Conservation (phyloP, 106 monocot genomes). For the Posidonia australis region DNA sequence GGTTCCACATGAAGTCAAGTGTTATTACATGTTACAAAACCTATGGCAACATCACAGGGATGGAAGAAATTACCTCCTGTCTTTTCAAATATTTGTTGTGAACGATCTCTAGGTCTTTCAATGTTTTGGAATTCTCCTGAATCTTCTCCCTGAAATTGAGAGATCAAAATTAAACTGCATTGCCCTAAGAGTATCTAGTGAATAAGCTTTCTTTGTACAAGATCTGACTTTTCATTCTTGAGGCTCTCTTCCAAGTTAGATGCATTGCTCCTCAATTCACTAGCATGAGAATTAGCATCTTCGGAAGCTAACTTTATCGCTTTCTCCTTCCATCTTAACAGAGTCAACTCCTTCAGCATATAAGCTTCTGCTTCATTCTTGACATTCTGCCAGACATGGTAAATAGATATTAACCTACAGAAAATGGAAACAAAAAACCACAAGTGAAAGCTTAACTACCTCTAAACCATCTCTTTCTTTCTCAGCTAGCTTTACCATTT, state of each 20-base stretch:
- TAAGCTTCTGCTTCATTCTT: slow-evolving; percentile 92
- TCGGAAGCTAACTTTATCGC: slow-evolving; percentile 68
- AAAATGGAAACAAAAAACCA: slow-evolving; percentile 1
- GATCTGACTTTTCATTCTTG: slow-evolving; percentile 55
- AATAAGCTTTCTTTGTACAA: not conserved
- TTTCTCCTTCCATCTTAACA: slow-evolving; percentile 88
- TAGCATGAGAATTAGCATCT: slow-evolving; percentile 45
- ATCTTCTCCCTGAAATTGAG: slow-evolving; percentile 51
- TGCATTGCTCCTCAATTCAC: slow-evolving; percentile 43
- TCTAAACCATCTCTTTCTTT: slow-evolving; percentile 31
- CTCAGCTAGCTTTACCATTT: slow-evolving; percentile 91
- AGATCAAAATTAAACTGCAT: not conserved
- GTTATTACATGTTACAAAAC: not conserved
- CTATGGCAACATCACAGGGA: not conserved
- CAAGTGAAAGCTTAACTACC: not conserved
- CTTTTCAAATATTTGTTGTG: slow-evolving; percentile 67
- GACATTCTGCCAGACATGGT: slow-evolving; percentile 39
- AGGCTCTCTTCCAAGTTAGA: slow-evolving; percentile 53
- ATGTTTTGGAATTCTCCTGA: slow-evolving; percentile 33
- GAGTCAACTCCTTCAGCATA: slow-evolving; percentile 80
- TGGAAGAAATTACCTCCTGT: slow-evolving; percentile 49
- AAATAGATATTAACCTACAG: not conserved
- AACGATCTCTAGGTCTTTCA: slow-evolving; percentile 63
- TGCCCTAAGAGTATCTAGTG: not conserved
- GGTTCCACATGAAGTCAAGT: not conserved